These are phyloP conservation scores for Fusarium sp. DNA, from an alignment of 2,329 filamentous ascomycete genomes.

Conservation along the genomic window DNA sequence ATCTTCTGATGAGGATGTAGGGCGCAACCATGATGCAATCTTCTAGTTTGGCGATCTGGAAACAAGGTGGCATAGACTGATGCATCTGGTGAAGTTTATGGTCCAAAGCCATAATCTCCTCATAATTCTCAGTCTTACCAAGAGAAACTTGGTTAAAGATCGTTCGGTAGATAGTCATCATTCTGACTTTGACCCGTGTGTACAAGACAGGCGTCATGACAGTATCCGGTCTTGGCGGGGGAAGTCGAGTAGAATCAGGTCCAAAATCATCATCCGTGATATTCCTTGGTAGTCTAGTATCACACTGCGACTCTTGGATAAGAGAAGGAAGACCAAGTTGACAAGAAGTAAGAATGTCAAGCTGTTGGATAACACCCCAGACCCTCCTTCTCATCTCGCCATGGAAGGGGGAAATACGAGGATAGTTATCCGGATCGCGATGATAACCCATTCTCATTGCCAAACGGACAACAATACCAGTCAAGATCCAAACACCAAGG, in stretches of 20 bases:
- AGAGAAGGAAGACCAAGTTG: conserved; percentile 31
- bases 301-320: conserved; percentile 28
- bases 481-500: conserved; percentile 29
- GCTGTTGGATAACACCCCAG: conserved; percentile 24
- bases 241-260: conserved; percentile 6
- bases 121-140: conserved; percentile 21
- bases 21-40: conserved; percentile 28
- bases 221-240: conserved; percentile 12
- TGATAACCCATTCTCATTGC: conserved; percentile 40
- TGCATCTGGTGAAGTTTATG: conserved; percentile 17
- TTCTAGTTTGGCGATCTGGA: conserved; percentile 22
- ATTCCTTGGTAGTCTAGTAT: conserved; percentile 22
- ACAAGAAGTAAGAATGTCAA: conserved; percentile 29
- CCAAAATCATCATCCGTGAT: conserved; percentile 34
- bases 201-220: conserved; percentile 25
- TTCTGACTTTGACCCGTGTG: conserved; percentile 17
- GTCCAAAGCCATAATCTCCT: conserved; percentile 34
- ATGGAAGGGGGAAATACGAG: conserved; percentile 21
- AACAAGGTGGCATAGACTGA: conserved; percentile 18
- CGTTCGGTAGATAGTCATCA: conserved; percentile 27
- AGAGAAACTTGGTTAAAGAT: conserved; percentile 39
- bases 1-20: conserved; percentile 26
- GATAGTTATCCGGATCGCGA: conserved; percentile 26
- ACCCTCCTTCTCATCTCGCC: conserved; percentile 37
- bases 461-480: conserved; percentile 21